Evolutionary conservation across 768 basidiomycete species (phyloP).

Genomic region (Rhodotorula graminis): DNA sequence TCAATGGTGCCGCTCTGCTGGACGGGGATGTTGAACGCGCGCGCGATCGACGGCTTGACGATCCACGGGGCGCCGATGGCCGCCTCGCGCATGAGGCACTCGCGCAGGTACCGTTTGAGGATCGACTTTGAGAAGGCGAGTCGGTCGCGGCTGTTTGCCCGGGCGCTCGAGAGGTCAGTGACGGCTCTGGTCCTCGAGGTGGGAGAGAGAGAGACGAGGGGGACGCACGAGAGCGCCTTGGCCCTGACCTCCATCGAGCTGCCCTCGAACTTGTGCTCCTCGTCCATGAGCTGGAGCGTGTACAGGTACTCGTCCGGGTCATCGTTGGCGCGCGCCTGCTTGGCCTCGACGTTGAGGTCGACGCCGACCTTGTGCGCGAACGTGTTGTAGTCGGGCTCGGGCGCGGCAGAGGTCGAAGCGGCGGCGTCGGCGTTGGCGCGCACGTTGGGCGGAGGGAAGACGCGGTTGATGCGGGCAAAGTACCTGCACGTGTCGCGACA

Average conservation of each 20-base stretch:
- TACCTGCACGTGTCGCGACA: constrained; percentile 55
- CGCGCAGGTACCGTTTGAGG: constrained; percentile 88
- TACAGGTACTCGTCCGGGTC: constrained; percentile 80
- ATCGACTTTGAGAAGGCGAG: constrained; percentile 95
- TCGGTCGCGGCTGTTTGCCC: constrained; percentile 71
- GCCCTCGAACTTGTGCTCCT: constrained; percentile 55
- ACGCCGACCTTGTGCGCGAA: constrained; percentile 64
- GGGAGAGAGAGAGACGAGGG: neutral
- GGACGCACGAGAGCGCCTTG: constrained; percentile 68
- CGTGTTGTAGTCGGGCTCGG: constrained; percentile 49
- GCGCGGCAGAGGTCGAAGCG: neutral
- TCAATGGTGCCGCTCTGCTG: constrained; percentile 81
- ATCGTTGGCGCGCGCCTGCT: constrained; percentile 67
- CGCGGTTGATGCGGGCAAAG: constrained; percentile 71
- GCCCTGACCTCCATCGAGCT: constrained; percentile 79
- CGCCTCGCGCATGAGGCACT: constrained; percentile 87
- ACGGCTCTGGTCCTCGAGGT: constrained; percentile 5
- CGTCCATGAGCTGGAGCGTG: constrained; percentile 68
- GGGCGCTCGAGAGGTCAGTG: neutral
- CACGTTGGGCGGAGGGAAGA: constrained; percentile 57
- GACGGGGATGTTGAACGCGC: constrained; percentile 74
- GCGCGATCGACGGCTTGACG: constrained; percentile 78
- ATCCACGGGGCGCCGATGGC: constrained; percentile 94
- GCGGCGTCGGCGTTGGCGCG: constrained; percentile 39
- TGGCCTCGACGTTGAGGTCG: constrained; percentile 68